Base-by-base conservation (phyloP, 805 yeast species). In the Nakazawaea populi region DNA sequence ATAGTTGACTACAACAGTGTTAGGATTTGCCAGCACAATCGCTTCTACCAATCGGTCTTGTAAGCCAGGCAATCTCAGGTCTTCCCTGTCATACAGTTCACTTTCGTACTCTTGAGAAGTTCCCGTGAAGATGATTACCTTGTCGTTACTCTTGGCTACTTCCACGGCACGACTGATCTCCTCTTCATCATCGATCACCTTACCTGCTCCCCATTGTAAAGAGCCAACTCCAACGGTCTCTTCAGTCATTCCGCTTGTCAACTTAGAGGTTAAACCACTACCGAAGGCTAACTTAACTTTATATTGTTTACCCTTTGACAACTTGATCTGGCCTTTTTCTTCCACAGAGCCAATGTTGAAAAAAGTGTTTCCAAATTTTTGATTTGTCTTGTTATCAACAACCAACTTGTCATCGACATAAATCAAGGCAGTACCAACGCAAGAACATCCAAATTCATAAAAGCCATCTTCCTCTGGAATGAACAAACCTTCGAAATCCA, bases 21-120 rank as follows among this genome's bases (percentile, higher is more conserved):
- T 75, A 30, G 74, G 70, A 56, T 80, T 79, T 24, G 69, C 83
- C 36, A 64, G 64, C 35, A 68, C 53, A 9, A 82, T 71, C 8
- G 70, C 76, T 27, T 58, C 62, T 32, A 80, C 70, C 52, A 82
- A 68, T 43, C 72, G 68, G 49, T 76, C 71, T 30, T 76, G 73
- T 43, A 60, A 55, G 10, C 75, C 74, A 31, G 87, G 87, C 29
- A 80, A 66, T 41, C 71, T 71, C 77, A 82, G 67, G 58, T 69
- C 55, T 4, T 61, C 59, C 58, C 86, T 68, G 60, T 82, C 87
- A 55, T 67, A 73, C 38, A 85, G 83, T 61, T 82, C 87, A 31
- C 78, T 65, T 61, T 82, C 87, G 74, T 79, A 80, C 41, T 79
- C 85, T 32, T 65, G 65, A 54, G 76, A 72, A 52, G 79, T 67